phyloP scores from a whole-genome alignment of 2,329 filamentous ascomycete species.

The Penicillium hordei region DNA sequence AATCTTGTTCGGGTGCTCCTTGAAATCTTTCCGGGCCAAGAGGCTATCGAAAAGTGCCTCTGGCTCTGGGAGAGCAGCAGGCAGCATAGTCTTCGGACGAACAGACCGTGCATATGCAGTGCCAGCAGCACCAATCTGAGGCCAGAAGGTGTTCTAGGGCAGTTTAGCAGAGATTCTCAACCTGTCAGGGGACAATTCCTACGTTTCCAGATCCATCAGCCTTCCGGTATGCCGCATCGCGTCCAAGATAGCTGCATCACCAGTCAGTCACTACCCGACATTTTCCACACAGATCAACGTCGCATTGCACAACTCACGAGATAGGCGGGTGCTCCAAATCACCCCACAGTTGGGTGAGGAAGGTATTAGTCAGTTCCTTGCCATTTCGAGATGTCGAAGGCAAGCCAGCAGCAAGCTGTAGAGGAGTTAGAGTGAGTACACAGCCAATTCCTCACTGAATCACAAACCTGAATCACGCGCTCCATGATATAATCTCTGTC shows the following conservation, averaged over 20 bases:
- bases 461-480: constrained; percentile 49
- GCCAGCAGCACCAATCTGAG: constrained; percentile 63
- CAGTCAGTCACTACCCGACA: constrained; percentile 13
- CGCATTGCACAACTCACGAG: constrained; percentile 36
- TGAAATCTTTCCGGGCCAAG: constrained; percentile 62
- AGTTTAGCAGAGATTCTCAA: constrained; percentile 38
- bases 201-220: constrained; percentile 46
- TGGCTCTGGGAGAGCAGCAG: constrained; percentile 63
- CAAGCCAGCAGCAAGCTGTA: constrained; percentile 40
- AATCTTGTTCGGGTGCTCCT: constrained; percentile 68
- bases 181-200: constrained; percentile 19
- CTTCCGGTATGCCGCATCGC: constrained; percentile 35
- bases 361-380: constrained; percentile 48
- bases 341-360: constrained; percentile 56
- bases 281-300: neutral
- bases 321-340: constrained; percentile 57
- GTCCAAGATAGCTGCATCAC: constrained; percentile 38
- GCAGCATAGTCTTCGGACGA: constrained; percentile 56
- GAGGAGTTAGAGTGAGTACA: constrained; percentile 1
- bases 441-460: neutral
- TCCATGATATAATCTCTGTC: constrained; percentile 65
- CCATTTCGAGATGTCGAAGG: constrained; percentile 37
- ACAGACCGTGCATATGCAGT: constrained; percentile 70
- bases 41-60: constrained; percentile 67
- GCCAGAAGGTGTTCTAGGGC: constrained; percentile 60